Conservation (phyloP, 352 stramenopile genomes). For the Globisporangium yorkense region DNA sequence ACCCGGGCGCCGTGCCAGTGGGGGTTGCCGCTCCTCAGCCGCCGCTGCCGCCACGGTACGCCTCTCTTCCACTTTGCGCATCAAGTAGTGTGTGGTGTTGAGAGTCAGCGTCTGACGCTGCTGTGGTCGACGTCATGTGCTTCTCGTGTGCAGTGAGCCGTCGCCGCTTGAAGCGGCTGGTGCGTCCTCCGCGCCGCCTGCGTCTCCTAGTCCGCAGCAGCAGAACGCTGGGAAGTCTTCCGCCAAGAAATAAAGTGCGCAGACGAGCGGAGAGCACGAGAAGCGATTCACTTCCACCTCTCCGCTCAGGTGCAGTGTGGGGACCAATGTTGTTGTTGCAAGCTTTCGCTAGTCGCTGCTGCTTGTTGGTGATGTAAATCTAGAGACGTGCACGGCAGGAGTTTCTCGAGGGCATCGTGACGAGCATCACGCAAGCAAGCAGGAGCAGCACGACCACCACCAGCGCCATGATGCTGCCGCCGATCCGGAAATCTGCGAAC, state of each 20-base stretch:
- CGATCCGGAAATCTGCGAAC: constrained; percentile 35
- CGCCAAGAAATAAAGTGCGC: constrained; percentile 6
- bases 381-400: no score
- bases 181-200: constrained; percentile 1
- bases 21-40: constrained; percentile 30
- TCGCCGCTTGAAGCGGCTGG: constrained; percentile 2
- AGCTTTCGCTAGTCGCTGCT: no score
- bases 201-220: neutral
- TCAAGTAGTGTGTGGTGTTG: constrained; percentile 1
- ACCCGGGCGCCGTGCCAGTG: constrained; percentile 15
- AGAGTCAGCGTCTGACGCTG: neutral
- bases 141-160: constrained; percentile 5
- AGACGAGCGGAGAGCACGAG: neutral
- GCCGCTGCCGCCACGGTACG: constrained; percentile 37
- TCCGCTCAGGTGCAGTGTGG: neutral
- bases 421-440: neutral
- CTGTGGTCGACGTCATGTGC: no score
- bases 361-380: no score
- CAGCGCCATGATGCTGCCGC: constrained; percentile 32
- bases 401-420: no score
- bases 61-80: constrained; percentile 1
- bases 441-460: neutral
- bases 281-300: neutral
- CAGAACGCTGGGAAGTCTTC: constrained; percentile 3
- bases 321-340: neutral